Evolutionary conservation across 495 filamentous ascomycete genomes (phyloP), one percentile per base, ranked within the genome.

Genomic region (Hypoxylon trugodes): DNA sequence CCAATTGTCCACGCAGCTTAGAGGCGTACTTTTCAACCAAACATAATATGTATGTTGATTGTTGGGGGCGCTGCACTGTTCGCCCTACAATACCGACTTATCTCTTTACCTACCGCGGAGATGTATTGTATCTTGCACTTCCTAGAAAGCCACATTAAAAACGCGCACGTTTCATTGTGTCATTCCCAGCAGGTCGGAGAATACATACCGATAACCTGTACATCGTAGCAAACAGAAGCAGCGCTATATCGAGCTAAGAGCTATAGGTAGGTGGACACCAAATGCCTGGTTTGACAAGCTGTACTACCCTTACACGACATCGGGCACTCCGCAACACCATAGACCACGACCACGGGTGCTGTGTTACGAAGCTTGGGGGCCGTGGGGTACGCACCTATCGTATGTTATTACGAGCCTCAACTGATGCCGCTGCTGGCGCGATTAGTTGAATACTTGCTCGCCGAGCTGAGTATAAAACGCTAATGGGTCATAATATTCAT

Each of bases 291-390:
- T 48, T 61, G 47, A 42, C 18, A 47, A 49, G 13, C 9, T 15
- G 42, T 62, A 54, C 42, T 41, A 55, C 64, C 37, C 47, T 55
- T 22, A 40, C 59, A 64, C 65, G 35, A 40, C 42, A 33, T 59
- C 59, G 54, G 59, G 51, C 42, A 45, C 59, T 59, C 65, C 65
- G 59, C 59, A 64, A 45, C 53, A 46, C 52, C 22, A 24, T 26
- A 48, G 38, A 15, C 13, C 21, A 22, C 21, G 38, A 15, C 13
- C 21, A 22, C 21, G 13, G 35, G 41, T 35, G 5, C 21, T 13
- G 53, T 59, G 46, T 58, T 36, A 51, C 45, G 33, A 53, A 51
- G 28, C 6, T 58, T 52, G 58, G 62, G 62, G 56, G 50, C 32
- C 52, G 21, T 46, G 32, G 59, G 55, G 42, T 53, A 48, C 33